These are phyloP conservation scores for Pseudonitzschia pungens DNA, from an alignment of 108 stramenopile species.

Conservation along the genomic window DNA sequence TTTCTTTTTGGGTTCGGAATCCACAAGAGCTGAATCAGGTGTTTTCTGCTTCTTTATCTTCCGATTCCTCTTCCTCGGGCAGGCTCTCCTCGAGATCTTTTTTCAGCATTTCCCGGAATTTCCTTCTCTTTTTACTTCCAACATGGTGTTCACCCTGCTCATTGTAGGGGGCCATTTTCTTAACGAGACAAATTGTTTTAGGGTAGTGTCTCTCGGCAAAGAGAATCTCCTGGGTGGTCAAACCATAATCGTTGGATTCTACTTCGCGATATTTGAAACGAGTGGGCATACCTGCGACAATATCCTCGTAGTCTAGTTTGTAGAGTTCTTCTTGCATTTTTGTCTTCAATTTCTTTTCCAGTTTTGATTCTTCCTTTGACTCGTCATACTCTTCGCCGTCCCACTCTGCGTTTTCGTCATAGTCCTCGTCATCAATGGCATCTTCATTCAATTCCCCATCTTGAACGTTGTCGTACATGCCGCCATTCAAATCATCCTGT, in stretches of 20 bases:
- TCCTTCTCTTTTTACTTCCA: conserved; percentile 70
- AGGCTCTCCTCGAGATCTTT: conserved; percentile 50
- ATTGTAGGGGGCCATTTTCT: conserved; percentile 95
- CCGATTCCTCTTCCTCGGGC: conserved; percentile 19
- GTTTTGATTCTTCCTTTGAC: conserved; percentile 43
- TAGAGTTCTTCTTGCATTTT: conserved; percentile 92
- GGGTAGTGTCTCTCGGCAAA: conserved; percentile 85
- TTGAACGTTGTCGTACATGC: conserved; percentile 58
- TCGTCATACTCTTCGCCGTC: conserved; percentile 51
- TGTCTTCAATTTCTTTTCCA: conserved; percentile 69
- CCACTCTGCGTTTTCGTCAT: conserved; percentile 23
- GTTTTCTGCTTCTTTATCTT: conserved; percentile 27
- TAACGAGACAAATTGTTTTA: conserved; percentile 94
- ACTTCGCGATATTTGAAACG: conserved; percentile 98
- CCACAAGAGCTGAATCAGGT: conserved; percentile 20
- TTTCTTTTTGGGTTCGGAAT: conserved; percentile 53
- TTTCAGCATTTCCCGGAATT: conserved; percentile 77
- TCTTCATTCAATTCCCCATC: conserved; percentile 39
- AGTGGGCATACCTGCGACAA: conserved; percentile 93
- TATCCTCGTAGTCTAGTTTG: conserved; percentile 99
- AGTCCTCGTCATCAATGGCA: conserved; percentile 49
- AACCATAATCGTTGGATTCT: conserved; percentile 87
- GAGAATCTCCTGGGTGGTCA: conserved; percentile 93
- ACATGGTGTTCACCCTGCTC: conserved; percentile 76
- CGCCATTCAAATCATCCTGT: conserved; percentile 65